Percentiles rank a stretch among this genome's conserved stretches.
phyloP scores from a whole-genome alignment of 73 alveolate genomes.

The Breviolum minutum region DNA sequence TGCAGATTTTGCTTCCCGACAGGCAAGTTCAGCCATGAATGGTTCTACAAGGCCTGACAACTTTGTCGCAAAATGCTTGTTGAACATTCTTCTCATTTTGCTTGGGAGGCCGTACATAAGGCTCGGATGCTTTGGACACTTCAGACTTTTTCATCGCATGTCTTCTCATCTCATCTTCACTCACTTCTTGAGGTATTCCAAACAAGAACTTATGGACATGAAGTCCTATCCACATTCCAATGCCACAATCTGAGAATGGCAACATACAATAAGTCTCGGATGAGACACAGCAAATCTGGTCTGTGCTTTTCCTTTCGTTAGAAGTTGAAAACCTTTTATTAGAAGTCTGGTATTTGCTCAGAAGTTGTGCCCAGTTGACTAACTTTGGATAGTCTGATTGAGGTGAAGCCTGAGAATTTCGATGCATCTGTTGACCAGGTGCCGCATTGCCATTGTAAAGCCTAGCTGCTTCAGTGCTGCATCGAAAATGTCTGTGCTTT shows the following conservation, averaged over 20 bases:
- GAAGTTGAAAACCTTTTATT: neutral
- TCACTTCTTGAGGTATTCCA: neutral
- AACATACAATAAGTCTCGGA: neutral
- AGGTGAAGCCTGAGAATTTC: constrained; percentile 36
- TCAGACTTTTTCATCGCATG: neutral
- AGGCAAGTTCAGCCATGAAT: neutral
- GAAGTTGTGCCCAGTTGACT: no score
- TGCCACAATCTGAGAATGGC: neutral
- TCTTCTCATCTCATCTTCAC: neutral
- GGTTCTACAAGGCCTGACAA: neutral
- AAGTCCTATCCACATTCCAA: neutral
- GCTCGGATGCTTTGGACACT: neutral
- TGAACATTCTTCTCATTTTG: no score
- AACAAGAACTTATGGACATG: neutral
- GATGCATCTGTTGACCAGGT: constrained; percentile 9
- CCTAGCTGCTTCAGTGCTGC: no score
- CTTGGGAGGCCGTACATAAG: neutral
- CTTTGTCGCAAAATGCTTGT: no score
- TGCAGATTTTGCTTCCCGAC: neutral
- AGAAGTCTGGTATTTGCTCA: no score
- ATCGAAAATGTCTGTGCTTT: neutral
- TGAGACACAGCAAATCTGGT: no score
- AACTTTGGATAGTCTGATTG: no score
- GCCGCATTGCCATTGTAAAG: neutral
- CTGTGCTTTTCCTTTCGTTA: no score